These are phyloP conservation scores for Gentiana macrophylla DNA, from an alignment of 257 asterid genomes.

Conservation along the genomic window DNA sequence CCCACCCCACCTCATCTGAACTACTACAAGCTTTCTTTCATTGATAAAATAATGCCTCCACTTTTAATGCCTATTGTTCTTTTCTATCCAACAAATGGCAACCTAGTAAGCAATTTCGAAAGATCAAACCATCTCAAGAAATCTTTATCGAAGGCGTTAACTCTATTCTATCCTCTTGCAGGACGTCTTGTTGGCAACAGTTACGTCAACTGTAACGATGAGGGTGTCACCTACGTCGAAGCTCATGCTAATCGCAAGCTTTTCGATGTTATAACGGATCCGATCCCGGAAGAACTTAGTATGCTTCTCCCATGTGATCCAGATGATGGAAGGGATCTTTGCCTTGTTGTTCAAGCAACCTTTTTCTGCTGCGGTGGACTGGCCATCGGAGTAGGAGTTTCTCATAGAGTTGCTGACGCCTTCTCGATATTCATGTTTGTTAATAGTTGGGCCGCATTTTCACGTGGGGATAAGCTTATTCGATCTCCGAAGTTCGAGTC, in stretches of 20 bases:
- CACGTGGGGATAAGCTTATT: background rate
- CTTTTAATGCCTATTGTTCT: slow-evolving; percentile 17
- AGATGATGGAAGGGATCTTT: background rate
- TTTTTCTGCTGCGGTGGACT: slow-evolving; percentile 12
- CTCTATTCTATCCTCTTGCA: slow-evolving; percentile 20
- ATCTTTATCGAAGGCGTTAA: slow-evolving; percentile 14
- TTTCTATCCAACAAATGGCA: slow-evolving; percentile 4
- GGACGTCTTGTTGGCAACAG: slow-evolving; percentile 11
- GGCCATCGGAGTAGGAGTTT: slow-evolving; percentile 1
- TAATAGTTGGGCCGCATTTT: slow-evolving; percentile 6
- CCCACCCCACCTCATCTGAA: slow-evolving; percentile 15
- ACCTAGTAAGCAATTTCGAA: background rate
- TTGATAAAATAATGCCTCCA: slow-evolving; percentile 19
- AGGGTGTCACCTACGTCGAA: slow-evolving; percentile 16
- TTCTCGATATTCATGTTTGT: background rate
- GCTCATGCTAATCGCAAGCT: slow-evolving; percentile 5
- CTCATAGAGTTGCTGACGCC: slow-evolving; percentile 10
- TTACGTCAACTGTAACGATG: slow-evolving; percentile 19
- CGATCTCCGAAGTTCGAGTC: slow-evolving; percentile 19
- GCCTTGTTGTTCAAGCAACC: slow-evolving; percentile 5
- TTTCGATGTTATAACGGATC: slow-evolving; percentile 6
- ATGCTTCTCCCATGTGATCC: slow-evolving; percentile 3
- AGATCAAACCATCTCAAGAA: slow-evolving; percentile 2
- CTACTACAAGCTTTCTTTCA: slow-evolving; percentile 13
- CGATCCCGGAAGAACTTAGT: background rate